Evolutionary conservation across 1,139 yeast genomes (phyloP), one percentile per base, ranked within the genome.

Genomic region (Diutina neorugosa): DNA sequence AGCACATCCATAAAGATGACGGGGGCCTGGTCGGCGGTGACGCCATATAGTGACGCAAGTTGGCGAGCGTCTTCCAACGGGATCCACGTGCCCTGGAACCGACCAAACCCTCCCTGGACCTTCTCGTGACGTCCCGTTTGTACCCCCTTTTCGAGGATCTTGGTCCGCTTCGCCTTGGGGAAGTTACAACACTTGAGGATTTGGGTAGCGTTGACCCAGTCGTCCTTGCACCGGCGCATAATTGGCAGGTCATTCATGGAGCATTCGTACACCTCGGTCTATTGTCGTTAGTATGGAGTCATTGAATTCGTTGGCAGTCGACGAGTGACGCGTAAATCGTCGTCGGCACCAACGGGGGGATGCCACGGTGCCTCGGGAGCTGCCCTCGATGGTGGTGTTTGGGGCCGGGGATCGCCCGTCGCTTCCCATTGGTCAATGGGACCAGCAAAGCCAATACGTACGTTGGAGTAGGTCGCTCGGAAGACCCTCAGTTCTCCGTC

Each of bases 121-220:
- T 91, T 91, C 63, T 91, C 97, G 66, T 89, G 96, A 14, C 74
- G 69, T 2, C 95, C 95, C 53, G 81, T 82, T 61, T 89, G 95
- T 20, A 91, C 95, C 57, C 94, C 97, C 62, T 86, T 84, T 63
- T 93, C 98, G 61, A 91, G 76, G 57, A 90, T 90, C 63, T 95
- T 82, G 12, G 97, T 91, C 62, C 98, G 74, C 65, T 86, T 89
- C 1, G 97, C 96, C 67, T 91, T 91, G 57, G 96, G 96, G 65
- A 91, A 90, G 63, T 89, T 86, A 53, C 98, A 96, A 52, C 94
- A 91, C 66, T 93, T 91, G 56, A 93, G 75, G 51, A 93, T 90
- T 69, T 93, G 98, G 23, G 98, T 93, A n/a, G 98, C 98, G 69
- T 93, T 93, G 54, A 91, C 95, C 96, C 97, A 90, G 55, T 89